Evolutionary conservation across 352 stramenopile species (phyloP).

Genomic region (Salisapilia sapeloensis): DNA sequence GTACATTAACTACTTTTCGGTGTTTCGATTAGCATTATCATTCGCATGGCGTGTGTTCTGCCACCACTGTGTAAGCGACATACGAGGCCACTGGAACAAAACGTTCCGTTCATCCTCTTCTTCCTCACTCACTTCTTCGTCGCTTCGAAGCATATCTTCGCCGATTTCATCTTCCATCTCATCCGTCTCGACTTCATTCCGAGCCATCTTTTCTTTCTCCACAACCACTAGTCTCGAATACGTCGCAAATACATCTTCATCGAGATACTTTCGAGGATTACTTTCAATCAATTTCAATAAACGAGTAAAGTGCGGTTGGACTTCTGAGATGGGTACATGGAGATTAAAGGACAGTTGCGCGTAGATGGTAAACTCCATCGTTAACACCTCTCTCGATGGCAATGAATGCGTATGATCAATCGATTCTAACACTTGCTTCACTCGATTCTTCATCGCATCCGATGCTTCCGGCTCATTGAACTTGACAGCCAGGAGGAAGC

Average conservation of each 20-base stretch:
- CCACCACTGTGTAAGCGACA: constrained; percentile 74
- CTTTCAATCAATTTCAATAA: constrained; percentile 76
- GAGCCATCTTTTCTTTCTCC: constrained; percentile 23
- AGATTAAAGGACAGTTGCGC: constrained; percentile 81
- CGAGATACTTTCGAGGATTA: constrained; percentile 79
- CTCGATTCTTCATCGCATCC: constrained; percentile 35
- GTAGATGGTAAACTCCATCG: constrained; percentile 81
- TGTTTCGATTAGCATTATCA: constrained; percentile 1
- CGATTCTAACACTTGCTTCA: constrained; percentile 54
- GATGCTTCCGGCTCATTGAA: constrained; percentile 73
- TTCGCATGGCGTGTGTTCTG: constrained; percentile 15
- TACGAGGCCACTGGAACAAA: constrained; percentile 49
- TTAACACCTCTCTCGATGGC: constrained; percentile 69
- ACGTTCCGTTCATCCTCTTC: constrained; percentile 9
- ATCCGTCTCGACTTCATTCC: constrained; percentile 5
- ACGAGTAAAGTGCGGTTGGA: constrained; percentile 78
- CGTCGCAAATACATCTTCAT: constrained; percentile 65
- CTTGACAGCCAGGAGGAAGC: constrained; percentile 89
- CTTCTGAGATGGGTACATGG: constrained; percentile 59
- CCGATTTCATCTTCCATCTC: constrained; percentile 53
- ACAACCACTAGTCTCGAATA: constrained; percentile 60
- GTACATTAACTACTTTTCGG: background rate
- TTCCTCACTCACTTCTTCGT: constrained; percentile 22
- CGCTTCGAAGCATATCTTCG: constrained; percentile 39
- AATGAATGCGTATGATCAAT: constrained; percentile 70